A percentile compares a stretch with the other conserved stretches of the same genome.
These are phyloP conservation scores for Benincasa hispida DNA, from an alignment of 306 rosid genomes.

Conservation along the genomic window DNA sequence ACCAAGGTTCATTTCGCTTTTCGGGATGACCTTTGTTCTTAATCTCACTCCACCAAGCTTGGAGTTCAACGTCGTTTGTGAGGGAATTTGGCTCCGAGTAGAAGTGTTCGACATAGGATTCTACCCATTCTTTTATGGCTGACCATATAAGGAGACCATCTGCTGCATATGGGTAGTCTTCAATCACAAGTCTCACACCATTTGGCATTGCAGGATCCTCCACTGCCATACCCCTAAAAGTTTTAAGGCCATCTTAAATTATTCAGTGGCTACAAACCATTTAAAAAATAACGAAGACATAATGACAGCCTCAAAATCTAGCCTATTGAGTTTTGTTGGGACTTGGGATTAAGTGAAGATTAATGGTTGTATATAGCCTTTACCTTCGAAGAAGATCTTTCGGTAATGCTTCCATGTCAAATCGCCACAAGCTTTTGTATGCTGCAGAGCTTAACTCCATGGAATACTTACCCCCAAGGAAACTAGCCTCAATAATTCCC, in stretches of 20 bases:
- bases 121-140: slow-evolving; percentile 88
- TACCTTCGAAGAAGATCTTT: slow-evolving; percentile 90
- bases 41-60: slow-evolving; percentile 87
- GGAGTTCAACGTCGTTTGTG: slow-evolving; percentile 47
- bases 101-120: slow-evolving; percentile 55
- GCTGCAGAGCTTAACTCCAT: slow-evolving; percentile 90
- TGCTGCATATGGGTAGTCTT: slow-evolving; percentile 91
- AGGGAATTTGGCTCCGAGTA: slow-evolving; percentile 53
- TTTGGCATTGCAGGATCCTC: slow-evolving; percentile 63
- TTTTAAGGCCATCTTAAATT: background rate
- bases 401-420: slow-evolving; percentile 86
- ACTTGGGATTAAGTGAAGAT: background rate
- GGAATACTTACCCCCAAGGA: slow-evolving; percentile 80
- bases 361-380: background rate
- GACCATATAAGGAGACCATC: slow-evolving; percentile 94
- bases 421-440: slow-evolving; percentile 66
- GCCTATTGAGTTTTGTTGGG: background rate
- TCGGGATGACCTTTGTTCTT: slow-evolving; percentile 71
- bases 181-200: slow-evolving; percentile 73
- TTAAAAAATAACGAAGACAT: background rate
- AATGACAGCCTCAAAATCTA: background rate
- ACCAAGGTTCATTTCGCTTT: slow-evolving; percentile 79
- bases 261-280: background rate
- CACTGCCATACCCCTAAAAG: slow-evolving; percentile 86
- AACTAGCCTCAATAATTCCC: slow-evolving; percentile 78